Evolutionary conservation across 2,329 filamentous ascomycete species (phyloP).

Genomic region (Kalaharituber pfeilii): DNA sequence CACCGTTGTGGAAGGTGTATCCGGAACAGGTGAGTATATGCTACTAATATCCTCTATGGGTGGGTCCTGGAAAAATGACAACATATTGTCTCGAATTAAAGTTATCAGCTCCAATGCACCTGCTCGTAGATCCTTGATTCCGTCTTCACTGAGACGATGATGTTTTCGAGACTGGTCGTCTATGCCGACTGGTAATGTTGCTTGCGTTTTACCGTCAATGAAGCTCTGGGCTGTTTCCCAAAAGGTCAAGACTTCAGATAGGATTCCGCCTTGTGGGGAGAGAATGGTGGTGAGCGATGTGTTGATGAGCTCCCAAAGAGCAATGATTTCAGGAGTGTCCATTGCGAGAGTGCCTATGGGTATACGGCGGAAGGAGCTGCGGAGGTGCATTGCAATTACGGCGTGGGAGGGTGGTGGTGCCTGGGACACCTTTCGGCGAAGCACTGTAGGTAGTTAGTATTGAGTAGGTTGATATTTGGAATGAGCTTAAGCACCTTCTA

Average conservation of each 20-base stretch:
- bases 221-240: slow-evolving; percentile 88
- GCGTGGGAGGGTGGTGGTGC: slow-evolving; percentile 53
- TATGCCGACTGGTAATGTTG: slow-evolving; percentile 58
- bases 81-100: slow-evolving; percentile 61
- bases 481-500: slow-evolving; percentile 38
- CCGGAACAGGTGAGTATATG: slow-evolving; percentile 63
- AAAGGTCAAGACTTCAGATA: slow-evolving; percentile 82
- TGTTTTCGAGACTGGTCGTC: slow-evolving; percentile 67
- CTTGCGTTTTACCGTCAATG: slow-evolving; percentile 69
- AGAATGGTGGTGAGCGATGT: slow-evolving; percentile 57
- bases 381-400: slow-evolving; percentile 56
- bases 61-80: slow-evolving; percentile 67
- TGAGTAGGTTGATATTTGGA: neutral
- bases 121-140: slow-evolving; percentile 53
- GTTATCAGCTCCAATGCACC: slow-evolving; percentile 69
- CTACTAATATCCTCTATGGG: slow-evolving; percentile 82
- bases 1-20: slow-evolving; percentile 43
- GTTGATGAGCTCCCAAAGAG: slow-evolving; percentile 82
- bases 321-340: slow-evolving; percentile 66
- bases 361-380: slow-evolving; percentile 50
- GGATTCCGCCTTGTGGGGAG: slow-evolving; percentile 54
- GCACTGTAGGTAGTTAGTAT: slow-evolving; percentile 32
- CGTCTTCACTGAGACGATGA: slow-evolving; percentile 58
- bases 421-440: slow-evolving; percentile 62
- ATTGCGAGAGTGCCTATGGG: slow-evolving; percentile 42